These are phyloP conservation scores for Diversispora epigaea DNA, from an alignment of 192 early-diverging fungal species.

Conservation along the genomic window DNA sequence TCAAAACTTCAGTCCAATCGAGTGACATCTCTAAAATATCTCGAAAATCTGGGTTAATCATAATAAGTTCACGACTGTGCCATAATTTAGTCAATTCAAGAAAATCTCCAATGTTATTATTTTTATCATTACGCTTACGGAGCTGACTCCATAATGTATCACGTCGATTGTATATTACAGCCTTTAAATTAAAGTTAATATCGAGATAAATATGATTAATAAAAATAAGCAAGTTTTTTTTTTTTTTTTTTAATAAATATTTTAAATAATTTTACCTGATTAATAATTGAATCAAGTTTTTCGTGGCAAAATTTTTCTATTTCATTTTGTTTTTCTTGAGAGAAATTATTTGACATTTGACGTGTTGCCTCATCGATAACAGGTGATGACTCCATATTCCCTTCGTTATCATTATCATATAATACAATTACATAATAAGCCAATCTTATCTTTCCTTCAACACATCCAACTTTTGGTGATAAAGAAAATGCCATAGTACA, in stretches of 20 bases:
- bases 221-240: background rate
- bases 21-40: constrained; percentile 39
- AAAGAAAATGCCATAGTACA: constrained; percentile 6
- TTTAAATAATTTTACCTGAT: background rate
- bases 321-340: background rate
- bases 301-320: background rate
- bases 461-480: background rate
- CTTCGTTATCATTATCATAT: background rate
- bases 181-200: background rate
- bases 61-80: constrained; percentile 39
- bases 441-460: background rate
- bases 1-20: constrained; percentile 41
- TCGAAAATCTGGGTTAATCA: constrained; percentile 44
- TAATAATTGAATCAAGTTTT: background rate
- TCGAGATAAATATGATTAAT: background rate
- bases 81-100: constrained; percentile 43
- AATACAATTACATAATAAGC: background rate
- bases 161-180: background rate
- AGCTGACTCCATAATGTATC: background rate
- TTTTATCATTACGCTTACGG: constrained; percentile 17
- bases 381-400: background rate
- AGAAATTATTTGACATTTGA: background rate
- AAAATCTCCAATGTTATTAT: constrained; percentile 39
- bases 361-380: background rate
- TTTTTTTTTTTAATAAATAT: background rate